Evolutionary conservation across 345 rosid species (phyloP).

Genomic region (Gossypium rotundifolium): DNA sequence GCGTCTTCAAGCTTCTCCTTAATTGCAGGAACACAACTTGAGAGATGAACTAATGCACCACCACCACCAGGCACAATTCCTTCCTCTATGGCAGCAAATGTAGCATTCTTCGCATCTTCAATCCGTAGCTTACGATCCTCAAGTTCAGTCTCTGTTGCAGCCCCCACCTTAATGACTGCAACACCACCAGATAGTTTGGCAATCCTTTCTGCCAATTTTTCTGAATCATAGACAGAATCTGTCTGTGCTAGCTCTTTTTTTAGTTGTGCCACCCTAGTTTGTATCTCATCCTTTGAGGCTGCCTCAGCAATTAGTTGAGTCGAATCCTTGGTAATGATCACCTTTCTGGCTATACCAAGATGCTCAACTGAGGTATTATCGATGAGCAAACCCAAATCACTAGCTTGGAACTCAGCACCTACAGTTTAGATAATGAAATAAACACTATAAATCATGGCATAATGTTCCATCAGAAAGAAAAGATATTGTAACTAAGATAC

Average conservation of each 20-base stretch:
- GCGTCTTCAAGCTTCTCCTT: constrained; percentile 73
- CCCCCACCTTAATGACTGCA: constrained; percentile 95
- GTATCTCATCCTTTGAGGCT: constrained; percentile 87
- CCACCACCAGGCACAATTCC: constrained; percentile 99
- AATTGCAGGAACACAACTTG: constrained; percentile 56
- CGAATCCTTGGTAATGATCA: constrained; percentile 70
- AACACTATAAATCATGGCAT: neutral
- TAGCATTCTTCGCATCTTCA: constrained; percentile 96
- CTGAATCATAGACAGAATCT: constrained; percentile 81
- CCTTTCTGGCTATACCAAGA: constrained; percentile 83
- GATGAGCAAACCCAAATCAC: constrained; percentile 67
- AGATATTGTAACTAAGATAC: constrained; percentile 14
- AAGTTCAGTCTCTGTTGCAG: constrained; percentile 97
- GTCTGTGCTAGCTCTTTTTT: constrained; percentile 86
- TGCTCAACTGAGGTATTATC: constrained; percentile 78
- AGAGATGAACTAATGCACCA: constrained; percentile 84
- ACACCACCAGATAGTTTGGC: constrained; percentile 96
- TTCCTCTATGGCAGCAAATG: constrained; percentile 97
- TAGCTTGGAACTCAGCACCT: constrained; percentile 95
- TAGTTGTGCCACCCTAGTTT: constrained; percentile 71
- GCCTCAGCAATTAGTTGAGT: constrained; percentile 91
- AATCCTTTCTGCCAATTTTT: constrained; percentile 92
- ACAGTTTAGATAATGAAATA: constrained; percentile 10
- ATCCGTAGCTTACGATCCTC: constrained; percentile 91
- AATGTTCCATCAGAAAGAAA: neutral